These are phyloP conservation scores for Debaryomyces tyrocola DNA, from an alignment of 805 yeast species.

Conservation along the genomic window DNA sequence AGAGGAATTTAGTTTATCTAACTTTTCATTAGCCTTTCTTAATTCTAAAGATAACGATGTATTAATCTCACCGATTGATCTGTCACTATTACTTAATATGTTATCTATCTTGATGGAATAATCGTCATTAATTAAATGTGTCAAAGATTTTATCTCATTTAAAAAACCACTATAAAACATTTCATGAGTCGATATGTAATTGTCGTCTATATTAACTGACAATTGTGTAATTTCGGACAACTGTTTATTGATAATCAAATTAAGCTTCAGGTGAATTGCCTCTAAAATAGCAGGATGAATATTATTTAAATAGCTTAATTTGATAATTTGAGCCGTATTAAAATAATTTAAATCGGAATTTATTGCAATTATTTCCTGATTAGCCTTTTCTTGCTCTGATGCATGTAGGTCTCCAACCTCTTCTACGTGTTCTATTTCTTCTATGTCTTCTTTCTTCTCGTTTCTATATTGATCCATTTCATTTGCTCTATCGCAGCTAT, in stretches of 20 bases:
- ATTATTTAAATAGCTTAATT: conserved; percentile 16
- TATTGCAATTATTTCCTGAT: conserved; percentile 8
- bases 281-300: conserved; percentile 21
- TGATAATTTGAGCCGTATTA: conserved; percentile 12
- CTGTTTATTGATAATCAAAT: conserved; percentile 15
- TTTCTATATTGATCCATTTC: not conserved
- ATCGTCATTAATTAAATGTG: conserved; percentile 38
- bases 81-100: conserved; percentile 59
- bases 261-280: conserved; percentile 12
- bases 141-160: conserved; percentile 34
- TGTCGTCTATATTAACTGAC: conserved; percentile 29
- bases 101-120: conserved; percentile 60
- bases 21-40: conserved; percentile 50
- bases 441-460: not conserved
- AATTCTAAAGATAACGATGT: conserved; percentile 67
- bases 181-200: conserved; percentile 35
- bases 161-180: conserved; percentile 29
- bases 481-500: not conserved
- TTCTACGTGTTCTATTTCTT: conserved; percentile 5
- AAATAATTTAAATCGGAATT: conserved; percentile 15
- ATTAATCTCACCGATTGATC: conserved; percentile 71
- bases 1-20: conserved; percentile 42
- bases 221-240: conserved; percentile 14
- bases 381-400: conserved; percentile 1
- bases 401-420: not conserved